A percentile compares a stretch with the other conserved stretches of the same genome.
Evolutionary conservation across 2,329 filamentous ascomycete genomes (phyloP).

Genomic region (Claviceps maximensis): DNA sequence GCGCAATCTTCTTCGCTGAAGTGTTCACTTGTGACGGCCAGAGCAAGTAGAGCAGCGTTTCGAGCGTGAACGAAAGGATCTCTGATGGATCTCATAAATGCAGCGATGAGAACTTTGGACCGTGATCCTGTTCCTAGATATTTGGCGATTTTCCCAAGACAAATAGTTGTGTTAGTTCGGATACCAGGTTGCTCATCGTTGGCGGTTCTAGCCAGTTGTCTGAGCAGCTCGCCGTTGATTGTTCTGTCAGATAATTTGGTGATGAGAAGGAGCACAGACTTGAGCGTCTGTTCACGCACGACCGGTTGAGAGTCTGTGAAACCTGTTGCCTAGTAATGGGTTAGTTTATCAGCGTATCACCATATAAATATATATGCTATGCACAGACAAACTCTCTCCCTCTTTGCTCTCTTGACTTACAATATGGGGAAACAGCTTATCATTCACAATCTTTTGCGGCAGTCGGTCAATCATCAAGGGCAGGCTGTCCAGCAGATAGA

Average conservation of each 20-base stretch:
- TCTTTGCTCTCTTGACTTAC: conserved; percentile 30
- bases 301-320: conserved; percentile 87
- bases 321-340: conserved; percentile 55
- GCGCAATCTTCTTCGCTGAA: conserved; percentile 89
- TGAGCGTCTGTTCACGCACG: conserved; percentile 89
- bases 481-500: conserved; percentile 80
- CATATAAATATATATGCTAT: not conserved
- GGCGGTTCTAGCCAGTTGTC: conserved; percentile 84
- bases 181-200: conserved; percentile 98
- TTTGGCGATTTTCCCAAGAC: conserved; percentile 88
- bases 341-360: conserved; percentile 8
- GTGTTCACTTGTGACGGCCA: conserved; percentile 72
- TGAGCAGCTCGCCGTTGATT: conserved; percentile 84
- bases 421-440: conserved; percentile 93
- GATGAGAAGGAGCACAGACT: conserved; percentile 79
- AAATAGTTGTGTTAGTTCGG: conserved; percentile 95
- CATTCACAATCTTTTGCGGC: conserved; percentile 77
- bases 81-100: conserved; percentile 75
- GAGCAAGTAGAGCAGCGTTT: conserved; percentile 75
- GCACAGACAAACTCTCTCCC: not conserved
- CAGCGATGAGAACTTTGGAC: conserved; percentile 82
- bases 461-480: conserved; percentile 85
- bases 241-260: conserved; percentile 82
- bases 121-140: conserved; percentile 67
- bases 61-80: conserved; percentile 93